A percentile compares a stretch with the other conserved stretches of the same genome.
Evolutionary conservation across 345 rosid genomes (phyloP).

Genomic region (Hibiscus mutabilis): DNA sequence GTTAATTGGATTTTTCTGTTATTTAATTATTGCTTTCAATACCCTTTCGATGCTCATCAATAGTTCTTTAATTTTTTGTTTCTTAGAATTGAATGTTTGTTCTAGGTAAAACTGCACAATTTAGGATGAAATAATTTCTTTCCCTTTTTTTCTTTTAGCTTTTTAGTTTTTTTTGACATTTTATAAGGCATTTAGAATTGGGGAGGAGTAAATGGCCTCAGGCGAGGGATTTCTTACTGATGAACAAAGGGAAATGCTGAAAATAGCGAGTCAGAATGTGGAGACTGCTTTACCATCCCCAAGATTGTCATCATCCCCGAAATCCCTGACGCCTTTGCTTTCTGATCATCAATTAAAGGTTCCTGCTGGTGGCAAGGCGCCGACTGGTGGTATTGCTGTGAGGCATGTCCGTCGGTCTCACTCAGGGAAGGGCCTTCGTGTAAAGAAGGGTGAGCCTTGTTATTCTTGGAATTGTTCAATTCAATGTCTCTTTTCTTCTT

Average conservation of each 20-base stretch:
- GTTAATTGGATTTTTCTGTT: neutral
- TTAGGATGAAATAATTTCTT: neutral
- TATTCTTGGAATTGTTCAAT: neutral
- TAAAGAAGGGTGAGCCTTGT: conserved; percentile 64
- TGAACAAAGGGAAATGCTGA: conserved; percentile 73
- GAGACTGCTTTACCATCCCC: conserved; percentile 69
- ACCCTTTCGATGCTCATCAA: neutral
- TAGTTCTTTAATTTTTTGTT: neutral
- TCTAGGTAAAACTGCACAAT: neutral
- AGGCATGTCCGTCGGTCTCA: conserved; percentile 80
- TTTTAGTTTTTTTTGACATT: neutral
- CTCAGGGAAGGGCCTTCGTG: conserved; percentile 74
- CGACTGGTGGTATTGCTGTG: conserved; percentile 53
- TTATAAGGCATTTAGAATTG: neutral
- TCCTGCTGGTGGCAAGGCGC: conserved; percentile 58
- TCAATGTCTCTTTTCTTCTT: neutral
- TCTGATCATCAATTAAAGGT: conserved; percentile 69
- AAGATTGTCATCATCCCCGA: conserved; percentile 72
- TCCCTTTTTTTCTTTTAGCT: neutral
- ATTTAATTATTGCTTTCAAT: neutral
- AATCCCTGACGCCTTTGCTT: conserved; percentile 54
- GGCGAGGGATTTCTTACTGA: conserved; percentile 73
- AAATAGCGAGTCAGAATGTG: conserved; percentile 60
- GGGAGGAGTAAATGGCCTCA: conserved; percentile 54
- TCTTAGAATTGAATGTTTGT: neutral